Percentiles rank a stretch among this genome's conserved stretches.
Evolutionary conservation across 768 basidiomycete genomes (phyloP).

Genomic region (Collybia sordida): DNA sequence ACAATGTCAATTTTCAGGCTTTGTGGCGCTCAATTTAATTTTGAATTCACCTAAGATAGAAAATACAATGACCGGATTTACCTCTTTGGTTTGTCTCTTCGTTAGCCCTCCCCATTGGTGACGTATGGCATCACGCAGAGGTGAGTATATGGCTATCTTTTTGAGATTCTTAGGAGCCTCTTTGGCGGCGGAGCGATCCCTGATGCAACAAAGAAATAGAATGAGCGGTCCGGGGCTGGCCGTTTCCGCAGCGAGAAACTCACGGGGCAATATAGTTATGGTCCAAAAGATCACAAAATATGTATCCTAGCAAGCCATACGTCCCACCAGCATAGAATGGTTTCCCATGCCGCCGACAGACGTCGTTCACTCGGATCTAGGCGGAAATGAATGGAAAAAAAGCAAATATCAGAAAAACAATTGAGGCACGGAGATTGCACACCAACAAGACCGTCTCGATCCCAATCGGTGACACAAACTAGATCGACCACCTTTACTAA

Average conservation of each 20-base stretch:
- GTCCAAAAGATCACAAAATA: constrained; percentile 88
- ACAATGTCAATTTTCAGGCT: constrained; percentile 11
- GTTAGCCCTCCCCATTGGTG: constrained; percentile 71
- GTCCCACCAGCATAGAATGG: constrained; percentile 92
- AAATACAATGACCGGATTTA: constrained; percentile 76
- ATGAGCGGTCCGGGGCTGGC: constrained; percentile 9
- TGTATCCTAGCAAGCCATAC: constrained; percentile 89
- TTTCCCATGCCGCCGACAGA: constrained; percentile 71
- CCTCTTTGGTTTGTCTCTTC: constrained; percentile 76
- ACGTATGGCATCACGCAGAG: constrained; percentile 60
- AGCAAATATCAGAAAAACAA: constrained; percentile 8
- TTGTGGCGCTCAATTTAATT: neutral
- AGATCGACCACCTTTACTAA: constrained; percentile 73
- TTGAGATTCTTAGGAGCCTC: constrained; percentile 60
- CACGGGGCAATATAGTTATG: constrained; percentile 88
- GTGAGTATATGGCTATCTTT: constrained; percentile 60
- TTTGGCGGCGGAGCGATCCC: constrained; percentile 63
- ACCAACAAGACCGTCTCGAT: constrained; percentile 70
- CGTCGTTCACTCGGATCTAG: constrained; percentile 76
- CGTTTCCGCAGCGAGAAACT: constrained; percentile 29
- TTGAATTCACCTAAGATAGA: constrained; percentile 62
- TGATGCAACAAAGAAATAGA: constrained; percentile 25
- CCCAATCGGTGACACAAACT: constrained; percentile 84
- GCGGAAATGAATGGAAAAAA: constrained; percentile 6
- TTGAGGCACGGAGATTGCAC: constrained; percentile 5